These are phyloP conservation scores for Cladorrhinum sp. DNA, from an alignment of 2,329 filamentous ascomycete species.

Conservation along the genomic window DNA sequence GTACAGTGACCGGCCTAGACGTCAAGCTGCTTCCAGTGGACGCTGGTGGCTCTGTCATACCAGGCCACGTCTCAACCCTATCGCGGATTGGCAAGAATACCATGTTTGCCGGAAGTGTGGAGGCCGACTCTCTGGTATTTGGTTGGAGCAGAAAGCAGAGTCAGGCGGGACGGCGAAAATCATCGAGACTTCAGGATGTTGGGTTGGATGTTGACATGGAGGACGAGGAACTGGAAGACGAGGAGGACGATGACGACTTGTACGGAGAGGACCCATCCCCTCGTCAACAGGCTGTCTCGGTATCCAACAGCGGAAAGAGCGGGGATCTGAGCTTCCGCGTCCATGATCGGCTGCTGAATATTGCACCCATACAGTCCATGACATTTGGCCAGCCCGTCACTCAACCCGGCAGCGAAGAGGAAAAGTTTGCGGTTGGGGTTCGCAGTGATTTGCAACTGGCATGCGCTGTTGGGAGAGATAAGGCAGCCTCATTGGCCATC, in stretches of 20 bases:
- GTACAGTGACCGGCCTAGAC: constrained; percentile 84
- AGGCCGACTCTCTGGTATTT: constrained; percentile 75
- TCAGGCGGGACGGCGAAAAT: constrained; percentile 60
- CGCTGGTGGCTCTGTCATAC: constrained; percentile 60
- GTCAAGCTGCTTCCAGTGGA: constrained; percentile 63
- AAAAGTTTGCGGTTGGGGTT: constrained; percentile 44
- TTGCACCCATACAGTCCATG: constrained; percentile 76
- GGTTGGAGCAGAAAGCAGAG: constrained; percentile 70
- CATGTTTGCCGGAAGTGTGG: constrained; percentile 83
- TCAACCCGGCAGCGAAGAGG: constrained; percentile 44
- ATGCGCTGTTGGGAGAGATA: constrained; percentile 61
- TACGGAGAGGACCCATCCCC: constrained; percentile 56
- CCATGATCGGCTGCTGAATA: constrained; percentile 72
- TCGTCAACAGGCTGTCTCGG: constrained; percentile 33
- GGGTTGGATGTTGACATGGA: constrained; percentile 54
- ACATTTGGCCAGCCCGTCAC: constrained; percentile 60
- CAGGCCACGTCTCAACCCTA: constrained; percentile 64
- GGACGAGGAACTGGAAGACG: constrained; percentile 53
- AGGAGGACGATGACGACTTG: constrained; percentile 53
- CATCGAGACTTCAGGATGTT: constrained; percentile 52
- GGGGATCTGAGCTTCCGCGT: constrained; percentile 70
- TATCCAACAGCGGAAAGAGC: constrained; percentile 44
- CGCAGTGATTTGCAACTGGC: constrained; percentile 58
- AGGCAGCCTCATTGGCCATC: constrained; percentile 67
- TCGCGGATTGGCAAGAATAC: constrained; percentile 64